Base-by-base conservation (phyloP, 1,284 basidiomycete genomes). In the Irpex rosettiformis region DNA sequence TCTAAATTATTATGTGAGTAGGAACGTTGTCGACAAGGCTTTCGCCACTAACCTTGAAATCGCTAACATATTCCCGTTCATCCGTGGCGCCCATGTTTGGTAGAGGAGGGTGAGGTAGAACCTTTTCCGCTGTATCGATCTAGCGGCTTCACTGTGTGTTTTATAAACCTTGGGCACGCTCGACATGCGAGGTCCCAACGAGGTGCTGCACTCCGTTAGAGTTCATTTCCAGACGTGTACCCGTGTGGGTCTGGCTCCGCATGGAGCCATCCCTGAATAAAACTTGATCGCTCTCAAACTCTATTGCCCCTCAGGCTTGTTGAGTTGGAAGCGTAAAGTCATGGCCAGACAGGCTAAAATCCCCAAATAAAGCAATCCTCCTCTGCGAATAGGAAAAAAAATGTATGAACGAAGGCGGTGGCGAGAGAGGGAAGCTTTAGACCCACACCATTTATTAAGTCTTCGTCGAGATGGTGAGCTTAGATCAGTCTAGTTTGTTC, bases 31-130 rank as follows among this genome's bases (percentile, higher is more conserved):
- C 10, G 5, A 33, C 6, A 3, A 16, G 16, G 28, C 16, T 21
- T 10, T 8, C 16, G 7, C 3, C n/a, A 11, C 45, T 7, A 18
- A 59, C 58, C 58, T 59, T 56, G 11, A 59, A 42, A 43, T 56
- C 58, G 37, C 43, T 51, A 10, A 59, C 28, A 30, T 59, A 59
- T 24, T 59, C 57, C 4, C 56, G 56, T 57, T 45, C 52, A 40
- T 52, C 56, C 3, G 48, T 51, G 22, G 48, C 48, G 28, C 48
- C 48, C 48, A 51, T 51, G 11, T 5, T 11, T 40, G 11, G 33
- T 40, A 2, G 7, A 13, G 33, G 33, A 40, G 33, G 33, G 33
- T n/a, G n/a, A 40, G 33, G 5, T 40, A 40, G 33, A n/a, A 40
- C 6, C 33, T 40, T 11, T 40, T 11, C n/a, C n/a, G 33, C n/a